phyloP scores from a whole-genome alignment of 192 early-diverging fungal genomes.

The Mortierella hygrophila region DNA sequence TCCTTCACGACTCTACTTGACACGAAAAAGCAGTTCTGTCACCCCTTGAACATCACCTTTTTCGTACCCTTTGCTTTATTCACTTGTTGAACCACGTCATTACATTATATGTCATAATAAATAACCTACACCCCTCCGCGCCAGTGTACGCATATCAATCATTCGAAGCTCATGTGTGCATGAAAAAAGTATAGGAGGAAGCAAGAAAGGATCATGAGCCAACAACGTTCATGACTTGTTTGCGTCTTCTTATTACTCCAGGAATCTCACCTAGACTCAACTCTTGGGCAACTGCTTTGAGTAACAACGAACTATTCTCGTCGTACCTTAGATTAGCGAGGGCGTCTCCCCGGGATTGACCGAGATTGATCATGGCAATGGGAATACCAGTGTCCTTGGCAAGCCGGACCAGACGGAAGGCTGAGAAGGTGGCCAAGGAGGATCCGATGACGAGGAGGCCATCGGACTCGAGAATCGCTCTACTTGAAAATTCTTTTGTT shows the following conservation, averaged over 20 bases:
- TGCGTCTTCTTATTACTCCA: constrained; percentile 19
- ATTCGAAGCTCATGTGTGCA: neutral
- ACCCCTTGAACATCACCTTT: neutral
- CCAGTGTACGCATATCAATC: neutral
- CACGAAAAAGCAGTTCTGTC: neutral
- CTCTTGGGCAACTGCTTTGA: constrained; percentile 37
- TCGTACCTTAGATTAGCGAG: constrained; percentile 65
- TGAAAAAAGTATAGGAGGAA: neutral
- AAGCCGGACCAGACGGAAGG: constrained; percentile 78
- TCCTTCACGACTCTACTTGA: constrained; percentile 22
- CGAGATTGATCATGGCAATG: constrained; percentile 80
- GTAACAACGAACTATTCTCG: constrained; percentile 47
- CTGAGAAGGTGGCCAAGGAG: constrained; percentile 86
- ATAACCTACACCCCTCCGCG: neutral
- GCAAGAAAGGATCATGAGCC: constrained; percentile 27
- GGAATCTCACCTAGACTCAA: constrained; percentile 33
- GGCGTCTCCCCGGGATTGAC: constrained; percentile 80
- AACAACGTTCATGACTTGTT: constrained; percentile 29
- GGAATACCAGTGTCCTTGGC: constrained; percentile 72
- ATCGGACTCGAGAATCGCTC: constrained; percentile 69
- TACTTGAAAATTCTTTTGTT: constrained; percentile 67
- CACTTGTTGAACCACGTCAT: neutral
- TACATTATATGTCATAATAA: neutral
- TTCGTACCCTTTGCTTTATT: neutral
- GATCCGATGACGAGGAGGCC: constrained; percentile 85